Base-by-base conservation (phyloP, 2,329 filamentous ascomycete species). In the Aurifilum marmelostoma region DNA sequence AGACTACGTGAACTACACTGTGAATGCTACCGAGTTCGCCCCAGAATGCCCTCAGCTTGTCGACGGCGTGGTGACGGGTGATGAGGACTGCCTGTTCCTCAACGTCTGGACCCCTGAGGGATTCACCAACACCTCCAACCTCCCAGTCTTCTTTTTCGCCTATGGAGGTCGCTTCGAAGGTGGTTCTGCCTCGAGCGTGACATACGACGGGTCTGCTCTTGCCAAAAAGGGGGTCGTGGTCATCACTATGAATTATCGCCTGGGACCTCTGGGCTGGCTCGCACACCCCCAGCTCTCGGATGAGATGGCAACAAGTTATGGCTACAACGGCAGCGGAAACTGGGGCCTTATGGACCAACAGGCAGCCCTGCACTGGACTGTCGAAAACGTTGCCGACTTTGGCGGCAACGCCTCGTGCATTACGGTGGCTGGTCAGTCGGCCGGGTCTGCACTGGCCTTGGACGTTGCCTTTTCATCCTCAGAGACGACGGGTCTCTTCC, bases 211-310 rank as follows among this genome's bases (percentile, higher is more conserved):
- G 0, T 83, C 81, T 2, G 86, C 84, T 1, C 76, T 92, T 47
- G 82, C 91, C 59, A 73, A 80, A 64, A 88, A 88, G 0, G 85
- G 85, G n/a, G 89, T 93, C 32, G 80, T 94, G 0, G 87, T 93
- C 0, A 90, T 94, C 1, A 89, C 84, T 14, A 86, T 92, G 78
- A 94, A 93, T 78, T 94, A 94, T 75, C 88, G 92, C 5, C 90
- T 94, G 16, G 91, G 91, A 0, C 84, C 87, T 0, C 93, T 89
- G 72, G 92, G 92, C 0, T 94, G 93, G 75, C 82, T 94, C 11
- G 86, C 87, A 1, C 83, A 87, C 66, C 80, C 85, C n/a, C 85
- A 90, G 73, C 75, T 72, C 73, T 85, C 86, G 2, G 65, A 24
- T 3, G 65, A 66, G 58, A 27, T 21, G 7, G n/a, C 3, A 18